These are phyloP conservation scores for Akanthomyces lecanii DNA, from an alignment of 2,329 filamentous ascomycete species.

Conservation along the genomic window DNA sequence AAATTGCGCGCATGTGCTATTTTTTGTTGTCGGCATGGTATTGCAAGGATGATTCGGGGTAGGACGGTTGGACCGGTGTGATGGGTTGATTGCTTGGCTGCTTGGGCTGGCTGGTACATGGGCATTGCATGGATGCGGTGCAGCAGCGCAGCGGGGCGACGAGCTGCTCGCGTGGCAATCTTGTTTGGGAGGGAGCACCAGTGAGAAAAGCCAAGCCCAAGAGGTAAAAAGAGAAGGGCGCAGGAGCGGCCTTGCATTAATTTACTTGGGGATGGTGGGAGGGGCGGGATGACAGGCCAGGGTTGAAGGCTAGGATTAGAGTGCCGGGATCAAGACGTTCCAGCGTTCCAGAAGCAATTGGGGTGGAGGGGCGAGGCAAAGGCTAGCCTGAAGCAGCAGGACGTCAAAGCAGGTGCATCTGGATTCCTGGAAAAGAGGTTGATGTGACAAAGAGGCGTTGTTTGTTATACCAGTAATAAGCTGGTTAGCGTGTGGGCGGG, in stretches of 20 bases:
- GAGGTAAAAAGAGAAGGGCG: not conserved
- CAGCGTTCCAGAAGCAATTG: constrained; percentile 10
- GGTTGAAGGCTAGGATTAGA: not conserved
- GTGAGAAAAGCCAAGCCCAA: not conserved
- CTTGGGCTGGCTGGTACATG: not conserved
- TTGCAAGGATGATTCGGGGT: constrained; percentile 2
- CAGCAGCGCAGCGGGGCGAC: not conserved
- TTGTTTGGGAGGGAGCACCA: not conserved
- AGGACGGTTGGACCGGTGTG: not conserved
- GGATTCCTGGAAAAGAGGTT: not conserved
- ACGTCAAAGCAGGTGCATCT: not conserved
- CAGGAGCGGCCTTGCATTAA: not conserved
- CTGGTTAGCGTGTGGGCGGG: not conserved
- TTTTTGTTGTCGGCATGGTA: not conserved
- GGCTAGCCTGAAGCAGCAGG: constrained; percentile 14
- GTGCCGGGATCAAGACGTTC: constrained; percentile 7
- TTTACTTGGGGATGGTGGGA: not conserved
- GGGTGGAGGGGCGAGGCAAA: not conserved
- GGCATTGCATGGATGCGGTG: not conserved
- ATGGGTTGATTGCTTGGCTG: not conserved
- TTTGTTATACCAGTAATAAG: not conserved
- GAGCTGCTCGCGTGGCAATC: constrained; percentile 1
- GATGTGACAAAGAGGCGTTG: not conserved
- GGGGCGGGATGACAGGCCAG: not conserved
- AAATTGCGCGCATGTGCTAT: not conserved